Evolutionary conservation across 176 grass and related monocot species (phyloP), one percentile per base, ranked within the genome.

Genomic region (Raddia guianensis): DNA sequence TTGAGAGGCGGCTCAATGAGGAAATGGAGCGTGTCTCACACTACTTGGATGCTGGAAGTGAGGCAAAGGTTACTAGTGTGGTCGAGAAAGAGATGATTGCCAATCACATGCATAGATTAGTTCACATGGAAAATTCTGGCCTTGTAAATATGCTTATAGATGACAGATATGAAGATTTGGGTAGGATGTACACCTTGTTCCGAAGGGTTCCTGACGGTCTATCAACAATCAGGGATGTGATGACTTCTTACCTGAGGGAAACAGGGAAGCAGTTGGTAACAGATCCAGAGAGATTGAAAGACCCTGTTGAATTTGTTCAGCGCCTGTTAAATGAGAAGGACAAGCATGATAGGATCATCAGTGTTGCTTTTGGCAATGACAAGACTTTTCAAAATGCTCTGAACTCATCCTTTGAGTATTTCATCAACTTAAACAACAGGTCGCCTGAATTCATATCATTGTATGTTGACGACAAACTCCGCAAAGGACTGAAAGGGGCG

Each of bases 61-160:
- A 94, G 84, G 68, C 86, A 35, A 98, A 98, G 83, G 91, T 98
- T 85, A 98, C 95, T 54, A 94, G 90, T 40, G 90, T 92, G 45
- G 92, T 98, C 53, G 95, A 98, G 78, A 90, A 87, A 86, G 95
- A 98, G 81, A 98, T 98, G 87, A 98, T 98, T 67, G 89, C 91
- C 62, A 94, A 94, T 80, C 95, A 98, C 86, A 94, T 92, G 92
- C 90, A 94, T 60, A 92, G 90, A 86, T 90, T 98, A 74, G 87
- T 94, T 49, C 87, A 92, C 83, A 92, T 94, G 95, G 95, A 94
- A 68, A 94, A 92, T 58, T 97, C 91, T 6, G 95, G 95, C 37
- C 92, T 98, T 81, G 92, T 98, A 35, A 94, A 88, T 66, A 98
- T 98, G 92, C 92, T 98, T 83, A 70, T 94, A 62, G 86, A 98